A percentile compares a stretch with the other conserved stretches of the same genome.
phyloP scores from a whole-genome alignment of 306 rosid genomes.

The Castanospermum australe region DNA sequence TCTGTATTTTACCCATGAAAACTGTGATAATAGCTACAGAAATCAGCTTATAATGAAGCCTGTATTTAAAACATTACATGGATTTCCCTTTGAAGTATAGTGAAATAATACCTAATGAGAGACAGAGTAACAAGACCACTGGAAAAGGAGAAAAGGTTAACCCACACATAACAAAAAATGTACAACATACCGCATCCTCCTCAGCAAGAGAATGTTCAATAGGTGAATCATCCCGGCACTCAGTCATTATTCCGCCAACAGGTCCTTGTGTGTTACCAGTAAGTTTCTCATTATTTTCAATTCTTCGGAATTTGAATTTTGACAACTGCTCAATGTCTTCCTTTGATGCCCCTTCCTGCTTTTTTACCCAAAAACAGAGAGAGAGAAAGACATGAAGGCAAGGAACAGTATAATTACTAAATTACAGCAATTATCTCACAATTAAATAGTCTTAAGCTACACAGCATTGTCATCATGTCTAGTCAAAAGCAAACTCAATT shows the following conservation, averaged over 20 bases:
- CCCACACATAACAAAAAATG: neutral
- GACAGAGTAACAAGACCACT: conserved; percentile 11
- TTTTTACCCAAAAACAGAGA: conserved; percentile 18
- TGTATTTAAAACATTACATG: neutral
- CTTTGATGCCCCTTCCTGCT: conserved; percentile 96
- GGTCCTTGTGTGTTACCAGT: conserved; percentile 50
- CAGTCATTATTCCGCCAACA: conserved; percentile 84
- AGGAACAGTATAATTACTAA: conserved; percentile 9
- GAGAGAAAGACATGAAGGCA: neutral
- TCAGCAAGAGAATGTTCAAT: conserved; percentile 67
- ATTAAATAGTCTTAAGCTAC: conserved; percentile 11
- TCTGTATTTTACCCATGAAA: neutral
- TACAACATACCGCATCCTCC: conserved; percentile 76
- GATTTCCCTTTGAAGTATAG: conserved; percentile 15
- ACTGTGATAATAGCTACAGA: neutral
- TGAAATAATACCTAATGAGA: neutral
- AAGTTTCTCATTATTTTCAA: conserved; percentile 51
- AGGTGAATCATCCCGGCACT: conserved; percentile 70
- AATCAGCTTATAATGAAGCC: neutral
- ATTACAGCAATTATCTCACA: neutral
- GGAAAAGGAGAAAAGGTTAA: neutral
- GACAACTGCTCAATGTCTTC: conserved; percentile 86
- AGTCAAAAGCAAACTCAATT: conserved; percentile 13
- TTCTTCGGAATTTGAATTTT: conserved; percentile 70
- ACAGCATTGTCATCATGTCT: neutral